Percentiles rank a stretch among this genome's conserved stretches.
These are phyloP conservation scores for Podaxis sp. DNA, from an alignment of 768 basidiomycete genomes.

Conservation along the genomic window DNA sequence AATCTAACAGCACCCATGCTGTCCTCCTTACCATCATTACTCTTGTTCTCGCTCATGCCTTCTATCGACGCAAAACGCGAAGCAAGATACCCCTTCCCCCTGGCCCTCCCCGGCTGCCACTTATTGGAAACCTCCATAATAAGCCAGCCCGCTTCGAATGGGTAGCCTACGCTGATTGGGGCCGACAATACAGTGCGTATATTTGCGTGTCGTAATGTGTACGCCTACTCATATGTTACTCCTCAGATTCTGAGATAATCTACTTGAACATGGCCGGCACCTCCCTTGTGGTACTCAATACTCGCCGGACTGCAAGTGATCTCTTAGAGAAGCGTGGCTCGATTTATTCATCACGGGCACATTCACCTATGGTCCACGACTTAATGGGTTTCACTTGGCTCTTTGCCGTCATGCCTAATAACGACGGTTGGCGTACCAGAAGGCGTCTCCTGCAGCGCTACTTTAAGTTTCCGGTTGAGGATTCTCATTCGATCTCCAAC, in stretches of 20 bases:
- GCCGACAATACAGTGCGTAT: slow-evolving; percentile 28
- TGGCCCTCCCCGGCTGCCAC: slow-evolving; percentile 30
- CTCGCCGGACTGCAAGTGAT: slow-evolving; percentile 27
- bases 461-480: slow-evolving; percentile 24
- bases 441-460: slow-evolving; percentile 31
- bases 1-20: neutral
- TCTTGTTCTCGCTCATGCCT: slow-evolving; percentile 3
- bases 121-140: slow-evolving; percentile 33
- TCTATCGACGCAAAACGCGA: neutral
- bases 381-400: slow-evolving; percentile 15
- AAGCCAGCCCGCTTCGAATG: slow-evolving; percentile 27
- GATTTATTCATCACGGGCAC: slow-evolving; percentile 29
- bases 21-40: slow-evolving; percentile 1
- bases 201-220: neutral
- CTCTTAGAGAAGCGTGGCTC: slow-evolving; percentile 34
- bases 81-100: slow-evolving; percentile 27
- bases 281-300: slow-evolving; percentile 24
- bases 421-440: slow-evolving; percentile 12
- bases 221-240: neutral
- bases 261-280: slow-evolving; percentile 20
- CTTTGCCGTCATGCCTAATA: slow-evolving; percentile 14
- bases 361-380: slow-evolving; percentile 12
- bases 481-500: slow-evolving; percentile 7
- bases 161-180: slow-evolving; percentile 35
- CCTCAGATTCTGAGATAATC: slow-evolving; percentile 23